These are phyloP conservation scores for Arabidopsis lyrata DNA, from an alignment of 441 rosid species.

Conservation along the genomic window DNA sequence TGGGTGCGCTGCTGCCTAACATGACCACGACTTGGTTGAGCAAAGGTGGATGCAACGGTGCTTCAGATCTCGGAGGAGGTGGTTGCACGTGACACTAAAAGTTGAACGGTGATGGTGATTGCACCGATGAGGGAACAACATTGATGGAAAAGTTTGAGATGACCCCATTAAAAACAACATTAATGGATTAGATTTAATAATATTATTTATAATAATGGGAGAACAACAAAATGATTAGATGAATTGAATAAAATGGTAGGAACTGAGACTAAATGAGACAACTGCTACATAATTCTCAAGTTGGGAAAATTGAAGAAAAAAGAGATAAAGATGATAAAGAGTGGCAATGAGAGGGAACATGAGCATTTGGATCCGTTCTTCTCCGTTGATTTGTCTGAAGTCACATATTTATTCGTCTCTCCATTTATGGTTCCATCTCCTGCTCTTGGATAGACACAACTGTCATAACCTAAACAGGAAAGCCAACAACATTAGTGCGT, in stretches of 20 bases:
- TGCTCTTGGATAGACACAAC: slow-evolving; percentile 65
- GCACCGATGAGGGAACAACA: too few species aligned
- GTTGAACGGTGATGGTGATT: too few species aligned
- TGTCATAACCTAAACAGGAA: slow-evolving; percentile 56
- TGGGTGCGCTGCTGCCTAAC: too few species aligned
- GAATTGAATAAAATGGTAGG: background rate
- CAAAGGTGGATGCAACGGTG: too few species aligned
- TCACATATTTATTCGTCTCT: slow-evolving; percentile 41
- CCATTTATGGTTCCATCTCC: slow-evolving; percentile 44
- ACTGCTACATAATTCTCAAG: background rate
- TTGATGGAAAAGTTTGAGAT: background rate
- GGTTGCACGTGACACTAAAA: too few species aligned
- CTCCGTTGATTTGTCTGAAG: slow-evolving; percentile 30
- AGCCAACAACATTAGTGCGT: background rate
- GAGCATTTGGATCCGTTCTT: slow-evolving; percentile 30
- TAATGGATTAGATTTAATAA: background rate
- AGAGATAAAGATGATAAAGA: background rate
- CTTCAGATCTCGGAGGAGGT: too few species aligned
- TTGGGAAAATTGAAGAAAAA: background rate
- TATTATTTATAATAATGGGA: background rate
- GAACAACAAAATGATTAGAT: slow-evolving; percentile 6
- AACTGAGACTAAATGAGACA: background rate
- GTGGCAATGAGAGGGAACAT: slow-evolving; percentile 15
- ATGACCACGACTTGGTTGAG: too few species aligned
- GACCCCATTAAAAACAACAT: background rate